Evolutionary conservation across 1,139 yeast genomes (phyloP), one percentile per base, ranked within the genome.

Genomic region (Blastobotrys proliferans): DNA sequence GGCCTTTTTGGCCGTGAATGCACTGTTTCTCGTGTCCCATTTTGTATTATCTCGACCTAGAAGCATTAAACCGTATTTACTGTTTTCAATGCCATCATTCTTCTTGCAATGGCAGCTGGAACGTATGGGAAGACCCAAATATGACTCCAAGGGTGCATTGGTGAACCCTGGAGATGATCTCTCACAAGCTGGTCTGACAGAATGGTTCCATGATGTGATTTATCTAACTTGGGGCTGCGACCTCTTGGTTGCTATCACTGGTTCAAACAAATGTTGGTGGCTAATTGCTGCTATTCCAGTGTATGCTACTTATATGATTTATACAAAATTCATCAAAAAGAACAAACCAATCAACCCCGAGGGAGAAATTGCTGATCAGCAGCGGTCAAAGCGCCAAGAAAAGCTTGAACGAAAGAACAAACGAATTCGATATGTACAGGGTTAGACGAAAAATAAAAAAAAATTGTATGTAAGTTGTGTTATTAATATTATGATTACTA

Each of bases 201-300:
- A 86, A 61, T 84, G 83, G 66, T 65, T 84, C 65, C 82, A 82
- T 57, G 95, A 86, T 58, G 64, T 84, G 18, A 69, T 86, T 44
- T 85, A 85, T 57, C 63, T 83, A 42, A 84, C 94, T 1, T 73
- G 85, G 73, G 56, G 74, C 13, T 69, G 81, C 50, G 80, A 79
- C 52, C 44, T 81, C 0, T 63, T 83, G 41, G 74, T 79, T 64
- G 58, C 78, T 11, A 17, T 78, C 0, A 61, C 77, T 32, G 86
- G 87, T 6, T 60, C 76, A 22, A 77, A 76, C 60, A 72, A 73
- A 54, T 76, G 79, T 8, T 85, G 87, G 87, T 75, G 73, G 62
- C 49, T 81, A 21, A 75, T 72, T 53, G 44, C 66, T 22, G 38
- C 48, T 28, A 62, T 76, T 21, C 82, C 82, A 1, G 72, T 67